These are phyloP conservation scores for Hypoxylon perforatum DNA, from an alignment of 495 filamentous ascomycete species.

Conservation along the genomic window DNA sequence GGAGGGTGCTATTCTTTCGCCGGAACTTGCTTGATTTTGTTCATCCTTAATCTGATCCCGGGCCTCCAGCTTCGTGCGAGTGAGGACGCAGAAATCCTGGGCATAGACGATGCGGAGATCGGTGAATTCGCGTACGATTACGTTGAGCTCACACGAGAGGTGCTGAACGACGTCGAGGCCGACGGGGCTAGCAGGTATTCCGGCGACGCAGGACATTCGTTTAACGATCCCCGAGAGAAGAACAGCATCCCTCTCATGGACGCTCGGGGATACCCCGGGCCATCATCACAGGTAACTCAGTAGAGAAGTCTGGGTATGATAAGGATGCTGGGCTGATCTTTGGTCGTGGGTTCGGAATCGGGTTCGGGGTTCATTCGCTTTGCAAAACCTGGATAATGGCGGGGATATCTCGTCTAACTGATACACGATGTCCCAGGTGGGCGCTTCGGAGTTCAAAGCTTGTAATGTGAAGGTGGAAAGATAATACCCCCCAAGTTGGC, in stretches of 20 bases:
- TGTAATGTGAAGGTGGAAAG: slow-evolving; percentile 9
- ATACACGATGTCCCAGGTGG: slow-evolving; percentile 14
- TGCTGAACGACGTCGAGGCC: slow-evolving; percentile 70
- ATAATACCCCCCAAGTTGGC: slow-evolving; percentile 18
- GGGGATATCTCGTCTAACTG: slow-evolving; percentile 20
- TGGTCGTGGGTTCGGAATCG: slow-evolving; percentile 6
- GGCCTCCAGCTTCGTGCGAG: slow-evolving; percentile 81
- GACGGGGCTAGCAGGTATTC: slow-evolving; percentile 55
- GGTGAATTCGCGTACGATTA: slow-evolving; percentile 99
- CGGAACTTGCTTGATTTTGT: slow-evolving; percentile 86
- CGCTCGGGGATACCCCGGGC: slow-evolving; percentile 36
- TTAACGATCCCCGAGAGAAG: slow-evolving; percentile 46
- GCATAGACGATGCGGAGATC: slow-evolving; percentile 95
- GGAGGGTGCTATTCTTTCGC: slow-evolving; percentile 89
- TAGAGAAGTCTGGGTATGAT: slow-evolving; percentile 27
- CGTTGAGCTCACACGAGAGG: slow-evolving; percentile 89
- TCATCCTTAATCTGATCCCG: slow-evolving; percentile 87
- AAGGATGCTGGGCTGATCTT: slow-evolving; percentile 1
- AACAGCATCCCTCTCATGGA: slow-evolving; percentile 52
- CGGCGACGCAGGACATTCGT: slow-evolving; percentile 36
- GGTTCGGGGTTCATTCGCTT: no score
- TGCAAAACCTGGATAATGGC: slow-evolving; percentile 3
- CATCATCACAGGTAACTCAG: slow-evolving; percentile 26
- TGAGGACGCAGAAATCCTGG: slow-evolving; percentile 88
- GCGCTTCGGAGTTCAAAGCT: slow-evolving; percentile 28